Conservation (phyloP, 768 basidiomycete species). For the Podaxis sp. region DNA sequence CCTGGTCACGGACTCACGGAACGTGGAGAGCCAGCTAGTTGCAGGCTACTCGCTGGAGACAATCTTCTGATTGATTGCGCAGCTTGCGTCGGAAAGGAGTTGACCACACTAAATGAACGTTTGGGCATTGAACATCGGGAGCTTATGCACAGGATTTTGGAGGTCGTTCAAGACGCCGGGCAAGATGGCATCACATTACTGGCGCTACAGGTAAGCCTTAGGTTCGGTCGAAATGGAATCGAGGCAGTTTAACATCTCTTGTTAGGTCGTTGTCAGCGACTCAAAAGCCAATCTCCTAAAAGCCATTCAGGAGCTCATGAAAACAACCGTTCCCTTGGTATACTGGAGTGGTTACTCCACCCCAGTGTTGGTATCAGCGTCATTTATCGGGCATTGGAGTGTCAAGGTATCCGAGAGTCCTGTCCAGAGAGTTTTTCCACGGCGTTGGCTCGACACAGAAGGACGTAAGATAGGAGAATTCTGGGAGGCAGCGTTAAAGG, state of each 20-base stretch:
- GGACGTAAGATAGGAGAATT: constrained; percentile 57
- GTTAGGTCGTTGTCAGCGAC: not conserved
- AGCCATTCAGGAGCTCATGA: constrained; percentile 33
- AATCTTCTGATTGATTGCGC: constrained; percentile 41
- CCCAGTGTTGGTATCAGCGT: constrained; percentile 54
- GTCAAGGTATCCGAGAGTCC: constrained; percentile 48
- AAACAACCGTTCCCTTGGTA: constrained; percentile 51
- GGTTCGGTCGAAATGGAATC: not conserved
- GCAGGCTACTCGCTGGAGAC: constrained; percentile 30
- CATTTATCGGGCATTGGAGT: constrained; percentile 52
- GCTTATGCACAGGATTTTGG: constrained; percentile 32
- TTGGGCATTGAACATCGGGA: constrained; percentile 28
- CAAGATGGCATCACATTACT: constrained; percentile 37
- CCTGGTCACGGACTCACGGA: constrained; percentile 42
- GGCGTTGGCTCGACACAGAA: constrained; percentile 76
- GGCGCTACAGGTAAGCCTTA: not conserved
- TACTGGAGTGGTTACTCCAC: constrained; percentile 65
- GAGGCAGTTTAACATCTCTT: not conserved
- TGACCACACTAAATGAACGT: constrained; percentile 26
- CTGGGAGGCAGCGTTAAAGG: constrained; percentile 72
- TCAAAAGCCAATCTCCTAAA: constrained; percentile 2
- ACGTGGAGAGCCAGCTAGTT: constrained; percentile 47
- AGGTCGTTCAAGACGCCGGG: constrained; percentile 32
- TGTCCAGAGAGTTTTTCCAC: constrained; percentile 51
- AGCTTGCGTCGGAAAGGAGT: constrained; percentile 43